Evolutionary conservation across 495 filamentous ascomycete genomes (phyloP), one percentile per base, ranked within the genome.

Genomic region (Xylaria scruposa): DNA sequence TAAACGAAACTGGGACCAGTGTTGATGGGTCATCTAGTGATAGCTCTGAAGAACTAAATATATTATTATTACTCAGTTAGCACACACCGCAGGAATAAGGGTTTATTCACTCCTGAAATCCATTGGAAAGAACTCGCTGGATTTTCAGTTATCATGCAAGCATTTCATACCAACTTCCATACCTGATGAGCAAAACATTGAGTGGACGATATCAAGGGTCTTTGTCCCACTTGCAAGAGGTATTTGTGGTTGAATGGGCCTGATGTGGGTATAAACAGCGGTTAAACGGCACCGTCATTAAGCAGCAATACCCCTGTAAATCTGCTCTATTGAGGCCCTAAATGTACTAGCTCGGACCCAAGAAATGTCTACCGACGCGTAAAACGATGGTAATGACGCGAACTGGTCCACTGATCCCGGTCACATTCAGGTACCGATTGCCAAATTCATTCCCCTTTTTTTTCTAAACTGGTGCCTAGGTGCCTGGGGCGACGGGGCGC

Each of bases 391-490:
- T 8, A 21, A 67, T 56, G 65, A 67, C 65, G 65, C 65, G 47
- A 56, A 56, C 33, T 40, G 36, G 31, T 10, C 19, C 65, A 15
- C 65, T 49, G 46, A 67, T 56, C 65, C 65, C 29, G 47, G 65
- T 56, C 65, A n/a, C 65, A 40, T 54, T 56, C 64, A 67, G 64
- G 64, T 54, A 67, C 64, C 64, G 42, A 60, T 13, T 38, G 58
- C 33, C 7, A 21, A 38, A 38, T 38, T 40, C 17, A 19, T 54
- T 67, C 46, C 46, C 31, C 51, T 67, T 67, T 54, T 67, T 56
- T 67, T 56, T n/a, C n/a, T 54, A n/a, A 67, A 49, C 47, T 67
- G 60, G 60, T 33, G n/a, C 60, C 33, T 60, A 31, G 53, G 53
- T 33, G n/a, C 60, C 33, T 60, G 31, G 53, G 53, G 13, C 51